Percentiles rank a stretch among this genome's conserved stretches.
Evolutionary conservation across 306 rosid genomes (phyloP).

Genomic region (Fragaria ananassa): DNA sequence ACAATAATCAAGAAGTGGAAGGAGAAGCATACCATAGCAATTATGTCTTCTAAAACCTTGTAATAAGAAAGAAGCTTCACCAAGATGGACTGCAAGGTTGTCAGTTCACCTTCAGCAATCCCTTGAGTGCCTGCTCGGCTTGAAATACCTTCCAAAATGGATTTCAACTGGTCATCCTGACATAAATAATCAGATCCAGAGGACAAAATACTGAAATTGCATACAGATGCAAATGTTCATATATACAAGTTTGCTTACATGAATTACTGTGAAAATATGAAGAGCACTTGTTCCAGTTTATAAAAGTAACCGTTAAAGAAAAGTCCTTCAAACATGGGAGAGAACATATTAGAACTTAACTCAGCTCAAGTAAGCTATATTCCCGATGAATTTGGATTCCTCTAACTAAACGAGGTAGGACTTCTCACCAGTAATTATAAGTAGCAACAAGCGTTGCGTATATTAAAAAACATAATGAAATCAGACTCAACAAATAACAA

Average conservation of each 20-base stretch:
- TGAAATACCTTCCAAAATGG: conserved; percentile 73
- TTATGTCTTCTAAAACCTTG: conserved; percentile 53
- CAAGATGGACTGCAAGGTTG: conserved; percentile 75
- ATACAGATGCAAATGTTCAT: background rate
- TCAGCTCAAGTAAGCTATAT: background rate
- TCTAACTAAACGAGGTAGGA: background rate
- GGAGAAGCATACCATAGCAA: conserved; percentile 56
- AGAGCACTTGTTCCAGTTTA: background rate
- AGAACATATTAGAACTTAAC: background rate
- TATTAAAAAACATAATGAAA: conserved; percentile 1
- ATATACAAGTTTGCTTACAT: background rate
- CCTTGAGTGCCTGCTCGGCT: conserved; percentile 40
- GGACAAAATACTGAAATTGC: conserved; percentile 3
- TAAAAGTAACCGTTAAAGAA: background rate
- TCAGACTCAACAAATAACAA: background rate
- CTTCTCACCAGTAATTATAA: background rate
- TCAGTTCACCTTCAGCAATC: conserved; percentile 57
- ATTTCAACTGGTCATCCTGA: conserved; percentile 62
- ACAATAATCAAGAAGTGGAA: conserved; percentile 14
- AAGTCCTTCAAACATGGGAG: background rate
- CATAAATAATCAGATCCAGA: conserved; percentile 30
- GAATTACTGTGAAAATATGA: background rate
- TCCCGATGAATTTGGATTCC: background rate
- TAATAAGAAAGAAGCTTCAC: conserved; percentile 75
- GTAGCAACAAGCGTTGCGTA: conserved; percentile 3